A percentile compares a stretch with the other conserved stretches of the same genome.
phyloP scores from a whole-genome alignment of 306 rosid genomes.

The Pterocarpus macrocarpus region DNA sequence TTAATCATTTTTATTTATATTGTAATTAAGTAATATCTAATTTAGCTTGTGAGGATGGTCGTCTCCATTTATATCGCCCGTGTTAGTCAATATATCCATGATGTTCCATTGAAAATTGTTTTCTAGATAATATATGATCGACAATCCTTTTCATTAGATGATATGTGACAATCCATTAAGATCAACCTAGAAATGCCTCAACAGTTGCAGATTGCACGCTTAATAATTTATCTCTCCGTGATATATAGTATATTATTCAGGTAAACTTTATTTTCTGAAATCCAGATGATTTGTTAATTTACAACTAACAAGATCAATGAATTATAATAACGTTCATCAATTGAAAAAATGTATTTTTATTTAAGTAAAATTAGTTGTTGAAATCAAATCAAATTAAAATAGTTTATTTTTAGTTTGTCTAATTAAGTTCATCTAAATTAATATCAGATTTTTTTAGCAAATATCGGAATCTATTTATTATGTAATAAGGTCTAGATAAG shows the following conservation, averaged over 20 bases:
- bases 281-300: too few relatives aligned
- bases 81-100: not conserved
- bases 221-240: not conserved
- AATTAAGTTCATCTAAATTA: not conserved
- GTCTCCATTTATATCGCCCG: not conserved
- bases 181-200: not conserved
- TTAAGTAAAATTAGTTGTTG: not conserved
- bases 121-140: not conserved
- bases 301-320: too few relatives aligned
- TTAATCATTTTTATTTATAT: not conserved
- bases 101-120: constrained; percentile 15
- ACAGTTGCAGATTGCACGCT: not conserved
- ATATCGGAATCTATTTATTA: not conserved
- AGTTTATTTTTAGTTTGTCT: not conserved
- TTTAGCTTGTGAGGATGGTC: not conserved
- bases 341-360: too few relatives aligned
- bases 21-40: not conserved
- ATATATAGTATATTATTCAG: too few relatives aligned
- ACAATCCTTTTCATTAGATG: not conserved
- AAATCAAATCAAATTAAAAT: not conserved
- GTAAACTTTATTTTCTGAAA: too few relatives aligned
- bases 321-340: too few relatives aligned
- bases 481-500: too few relatives aligned
- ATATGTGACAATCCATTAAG: not conserved
- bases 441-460: not conserved